These are phyloP conservation scores for Xylaria polymorpha DNA, from an alignment of 2,329 filamentous ascomycete species.

Conservation along the genomic window DNA sequence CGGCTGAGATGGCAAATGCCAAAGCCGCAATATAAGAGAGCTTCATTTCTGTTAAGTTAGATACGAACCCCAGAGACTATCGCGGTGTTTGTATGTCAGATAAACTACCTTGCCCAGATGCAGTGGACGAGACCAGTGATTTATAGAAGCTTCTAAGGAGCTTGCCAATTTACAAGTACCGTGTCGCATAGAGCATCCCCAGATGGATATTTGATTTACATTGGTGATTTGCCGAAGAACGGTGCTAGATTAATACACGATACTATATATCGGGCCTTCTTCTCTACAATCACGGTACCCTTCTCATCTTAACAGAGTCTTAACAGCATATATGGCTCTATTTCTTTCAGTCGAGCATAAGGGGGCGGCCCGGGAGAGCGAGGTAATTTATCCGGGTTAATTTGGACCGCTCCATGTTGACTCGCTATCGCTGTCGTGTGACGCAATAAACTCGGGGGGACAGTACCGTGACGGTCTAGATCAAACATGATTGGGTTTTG, in stretches of 20 bases:
- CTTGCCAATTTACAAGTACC: neutral
- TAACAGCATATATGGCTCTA: neutral
- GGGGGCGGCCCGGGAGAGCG: constrained; percentile 32
- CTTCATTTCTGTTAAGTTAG: constrained; percentile 51
- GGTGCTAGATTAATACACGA: constrained; percentile 9
- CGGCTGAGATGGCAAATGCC: constrained; percentile 52
- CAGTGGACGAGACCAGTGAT: neutral
- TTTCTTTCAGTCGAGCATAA: constrained; percentile 15
- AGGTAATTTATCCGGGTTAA: constrained; percentile 42
- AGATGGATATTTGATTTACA: constrained; percentile 2
- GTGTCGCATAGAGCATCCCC: neutral
- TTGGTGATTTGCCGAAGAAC: constrained; percentile 28
- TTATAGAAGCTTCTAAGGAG: constrained; percentile 25
- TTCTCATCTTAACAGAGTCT: neutral
- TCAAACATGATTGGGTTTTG: constrained; percentile 25
- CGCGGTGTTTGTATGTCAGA: constrained; percentile 6
- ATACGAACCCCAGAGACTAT: neutral
- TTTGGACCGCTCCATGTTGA: constrained; percentile 30
- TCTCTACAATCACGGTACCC: neutral
- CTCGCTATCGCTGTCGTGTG: constrained; percentile 32
- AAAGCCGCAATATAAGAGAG: constrained; percentile 51
- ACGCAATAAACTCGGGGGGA: constrained; percentile 34
- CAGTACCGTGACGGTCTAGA: constrained; percentile 16
- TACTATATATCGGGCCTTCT: constrained; percentile 33
- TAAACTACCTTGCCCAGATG: neutral